phyloP scores from a whole-genome alignment of 2,329 filamentous ascomycete genomes.

The Pseudocercospora pini-densiflorae region DNA sequence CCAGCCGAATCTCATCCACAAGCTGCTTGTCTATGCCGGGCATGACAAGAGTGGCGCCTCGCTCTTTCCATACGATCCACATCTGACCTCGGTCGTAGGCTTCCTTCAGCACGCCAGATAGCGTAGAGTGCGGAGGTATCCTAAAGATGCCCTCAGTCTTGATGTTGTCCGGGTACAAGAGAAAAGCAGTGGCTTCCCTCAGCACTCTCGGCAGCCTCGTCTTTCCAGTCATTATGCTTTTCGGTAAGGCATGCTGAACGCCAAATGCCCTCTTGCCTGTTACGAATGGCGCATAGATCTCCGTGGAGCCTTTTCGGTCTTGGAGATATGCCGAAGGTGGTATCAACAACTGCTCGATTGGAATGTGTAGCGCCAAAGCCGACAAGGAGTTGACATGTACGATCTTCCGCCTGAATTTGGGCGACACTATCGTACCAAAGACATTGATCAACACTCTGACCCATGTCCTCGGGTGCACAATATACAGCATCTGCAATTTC shows the following conservation, averaged over 20 bases:
- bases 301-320: constrained; percentile 55
- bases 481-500: constrained; percentile 59
- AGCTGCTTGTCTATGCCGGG: constrained; percentile 43
- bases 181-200: constrained; percentile 57
- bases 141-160: constrained; percentile 59
- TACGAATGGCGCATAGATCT: constrained; percentile 53
- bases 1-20: constrained; percentile 52
- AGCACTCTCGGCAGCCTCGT: constrained; percentile 57
- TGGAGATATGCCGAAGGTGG: constrained; percentile 59
- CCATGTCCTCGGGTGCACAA: constrained; percentile 63
- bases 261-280: constrained; percentile 53
- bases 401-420: constrained; percentile 62
- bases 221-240: constrained; percentile 46
- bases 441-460: constrained; percentile 60
- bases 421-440: constrained; percentile 61
- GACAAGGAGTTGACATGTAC: constrained; percentile 58
- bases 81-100: constrained; percentile 61
- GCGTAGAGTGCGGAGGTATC: constrained; percentile 55
- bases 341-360: constrained; percentile 58
- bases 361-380: constrained; percentile 55
- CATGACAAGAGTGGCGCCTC: constrained; percentile 40
- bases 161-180: constrained; percentile 54
- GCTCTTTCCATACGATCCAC: constrained; percentile 59
- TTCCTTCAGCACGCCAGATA: constrained; percentile 57
- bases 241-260: constrained; percentile 54